phyloP scores from a whole-genome alignment of 108 stramenopile species.

The Pseudonitzschia delicatissima region DNA sequence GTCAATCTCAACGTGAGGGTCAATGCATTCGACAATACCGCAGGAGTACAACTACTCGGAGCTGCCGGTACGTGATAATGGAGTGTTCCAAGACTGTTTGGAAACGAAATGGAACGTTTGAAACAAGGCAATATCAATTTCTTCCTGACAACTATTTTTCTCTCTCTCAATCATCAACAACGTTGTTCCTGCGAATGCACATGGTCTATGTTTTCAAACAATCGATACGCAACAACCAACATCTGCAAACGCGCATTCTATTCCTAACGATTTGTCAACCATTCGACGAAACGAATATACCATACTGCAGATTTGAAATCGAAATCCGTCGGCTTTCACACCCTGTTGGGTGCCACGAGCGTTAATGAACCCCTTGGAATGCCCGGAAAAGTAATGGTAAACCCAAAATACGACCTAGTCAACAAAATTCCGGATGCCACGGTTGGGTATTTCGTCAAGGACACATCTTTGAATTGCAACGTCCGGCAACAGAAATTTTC shows the following conservation, averaged over 20 bases:
- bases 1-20: slow-evolving; percentile 40
- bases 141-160: no score
- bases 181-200: no score
- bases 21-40: slow-evolving; percentile 20
- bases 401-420: slow-evolving; percentile 37
- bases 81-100: no score
- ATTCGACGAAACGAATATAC: no score
- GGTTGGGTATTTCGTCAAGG: slow-evolving; percentile 33
- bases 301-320: slow-evolving; percentile 6
- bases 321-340: slow-evolving; percentile 21
- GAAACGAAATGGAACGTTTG: no score
- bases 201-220: no score
- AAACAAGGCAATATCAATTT: no score
- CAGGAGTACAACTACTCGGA: slow-evolving; percentile 32
- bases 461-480: slow-evolving; percentile 29
- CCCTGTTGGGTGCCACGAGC: slow-evolving; percentile 27
- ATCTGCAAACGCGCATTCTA: no score
- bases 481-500: slow-evolving; percentile 34
- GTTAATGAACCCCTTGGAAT: slow-evolving; percentile 23
- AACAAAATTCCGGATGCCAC: slow-evolving; percentile 17
- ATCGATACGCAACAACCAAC: no score
- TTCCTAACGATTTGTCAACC: no score
- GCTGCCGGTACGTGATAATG: slow-evolving; percentile 32
- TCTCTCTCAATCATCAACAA: no score
- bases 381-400: slow-evolving; percentile 31